Percentiles rank a stretch among this genome's conserved stretches.
Conservation (phyloP, 2,329 filamentous ascomycete genomes). For the Hirsutella minnesotensis region DNA sequence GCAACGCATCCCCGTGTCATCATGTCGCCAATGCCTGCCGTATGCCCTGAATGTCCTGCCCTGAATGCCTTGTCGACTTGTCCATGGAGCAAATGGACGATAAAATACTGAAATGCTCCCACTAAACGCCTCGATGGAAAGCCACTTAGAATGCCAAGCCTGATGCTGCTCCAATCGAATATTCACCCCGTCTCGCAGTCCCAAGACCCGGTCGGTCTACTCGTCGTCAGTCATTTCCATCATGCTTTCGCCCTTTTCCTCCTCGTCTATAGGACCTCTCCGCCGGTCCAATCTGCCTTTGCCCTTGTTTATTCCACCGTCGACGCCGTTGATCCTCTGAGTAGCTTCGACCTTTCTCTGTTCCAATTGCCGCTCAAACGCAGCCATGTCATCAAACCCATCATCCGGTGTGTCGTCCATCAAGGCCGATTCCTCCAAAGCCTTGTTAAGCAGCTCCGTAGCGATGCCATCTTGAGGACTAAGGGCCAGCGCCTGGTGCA, state of each 20-base stretch:
- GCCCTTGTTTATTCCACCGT: slow-evolving; percentile 26
- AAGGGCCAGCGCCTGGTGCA: slow-evolving; percentile 77
- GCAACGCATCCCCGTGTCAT: too few relatives aligned
- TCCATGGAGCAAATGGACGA: too few relatives aligned
- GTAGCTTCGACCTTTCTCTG: slow-evolving; percentile 32
- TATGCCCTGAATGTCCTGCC: too few relatives aligned
- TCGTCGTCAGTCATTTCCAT: slow-evolving; percentile 48
- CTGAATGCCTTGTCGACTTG: too few relatives aligned
- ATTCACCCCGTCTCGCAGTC: not conserved
- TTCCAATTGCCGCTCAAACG: slow-evolving; percentile 41
- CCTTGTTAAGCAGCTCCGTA: slow-evolving; percentile 64
- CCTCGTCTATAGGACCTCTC: slow-evolving; percentile 18
- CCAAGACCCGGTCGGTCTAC: slow-evolving; percentile 4
- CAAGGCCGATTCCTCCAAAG: slow-evolving; percentile 49
- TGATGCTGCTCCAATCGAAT: too few relatives aligned
- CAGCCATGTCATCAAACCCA: slow-evolving; percentile 31
- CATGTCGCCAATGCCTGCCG: too few relatives aligned
- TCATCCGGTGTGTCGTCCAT: slow-evolving; percentile 32
- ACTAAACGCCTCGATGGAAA: too few relatives aligned
- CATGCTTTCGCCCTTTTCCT: slow-evolving; percentile 31
- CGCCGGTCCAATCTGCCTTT: slow-evolving; percentile 30
- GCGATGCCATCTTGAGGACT: slow-evolving; percentile 71
- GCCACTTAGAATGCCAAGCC: too few relatives aligned
- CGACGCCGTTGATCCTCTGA: slow-evolving; percentile 19
- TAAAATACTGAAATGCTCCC: too few relatives aligned